A percentile compares a stretch with the other conserved stretches of the same genome.
These are phyloP conservation scores for Chaetomium sp. DNA, from an alignment of 2,329 filamentous ascomycete species.

Conservation along the genomic window DNA sequence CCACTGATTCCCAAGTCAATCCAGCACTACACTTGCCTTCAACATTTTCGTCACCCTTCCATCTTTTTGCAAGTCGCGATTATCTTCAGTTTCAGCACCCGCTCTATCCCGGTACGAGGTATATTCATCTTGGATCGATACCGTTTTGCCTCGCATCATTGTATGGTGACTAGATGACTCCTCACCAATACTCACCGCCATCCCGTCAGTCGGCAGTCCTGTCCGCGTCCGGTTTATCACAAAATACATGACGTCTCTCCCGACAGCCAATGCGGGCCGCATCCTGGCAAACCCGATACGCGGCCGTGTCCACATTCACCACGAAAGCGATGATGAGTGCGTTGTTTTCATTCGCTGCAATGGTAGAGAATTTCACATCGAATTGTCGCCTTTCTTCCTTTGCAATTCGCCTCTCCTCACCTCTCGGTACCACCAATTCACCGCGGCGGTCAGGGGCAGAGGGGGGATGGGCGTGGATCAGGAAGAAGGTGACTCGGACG, in stretches of 20 bases:
- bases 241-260: not conserved
- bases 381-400: constrained; percentile 13
- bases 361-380: constrained; percentile 12
- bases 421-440: constrained; percentile 14
- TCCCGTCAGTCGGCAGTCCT: not conserved
- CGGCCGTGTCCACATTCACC: constrained; percentile 6
- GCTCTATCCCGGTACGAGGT: not conserved
- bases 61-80: not conserved
- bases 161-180: not conserved
- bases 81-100: not conserved
- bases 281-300: constrained; percentile 10
- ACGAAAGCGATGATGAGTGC: constrained; percentile 10
- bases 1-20: not conserved
- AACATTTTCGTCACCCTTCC: not conserved
- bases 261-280: constrained; percentile 5
- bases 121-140: not conserved
- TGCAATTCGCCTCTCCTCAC: constrained; percentile 11
- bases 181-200: not conserved
- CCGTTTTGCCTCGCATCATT: not conserved
- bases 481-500: constrained; percentile 1
- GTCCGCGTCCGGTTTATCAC: not conserved
- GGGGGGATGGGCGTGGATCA: not conserved
- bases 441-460: constrained; percentile 6
- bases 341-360: constrained; percentile 17
- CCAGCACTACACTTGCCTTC: not conserved